Evolutionary conservation across 768 basidiomycete species (phyloP), one percentile per base, ranked within the genome.

Genomic region (Russula olivacea): DNA sequence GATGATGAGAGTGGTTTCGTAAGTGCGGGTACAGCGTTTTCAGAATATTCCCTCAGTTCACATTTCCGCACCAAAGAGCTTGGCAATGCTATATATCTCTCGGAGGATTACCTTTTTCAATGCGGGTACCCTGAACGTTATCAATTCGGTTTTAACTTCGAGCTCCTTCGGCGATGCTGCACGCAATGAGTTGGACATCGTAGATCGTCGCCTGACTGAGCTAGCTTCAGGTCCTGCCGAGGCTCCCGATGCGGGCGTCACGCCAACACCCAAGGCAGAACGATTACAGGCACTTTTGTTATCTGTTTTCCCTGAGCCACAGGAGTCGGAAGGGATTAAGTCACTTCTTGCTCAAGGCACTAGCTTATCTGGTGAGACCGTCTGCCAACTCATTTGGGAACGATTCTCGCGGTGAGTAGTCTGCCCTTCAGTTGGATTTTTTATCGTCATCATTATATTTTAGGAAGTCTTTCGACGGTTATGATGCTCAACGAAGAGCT

Each of bases 71-170:
- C 23, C n/a, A 15, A 63, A 74, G 73, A 66, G 53, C 14, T 59
- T 72, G 11, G 71, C 67, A 6, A 41, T 64, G 43, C 28, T 59
- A 21, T 80, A 77, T 66, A 68, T 81, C 40, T 69, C 66, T 40
- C 67, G 53, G 21, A 71, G 71, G 59, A 61, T 75, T n/a, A 66
- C 71, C 19, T 68, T 71, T 30, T 55, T 78, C 30, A 71, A 75
- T 57, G 52, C 55, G 19, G 65, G 68, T 25, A 61, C 60, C 1
- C 58, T 76, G 25, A 69, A 65, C 23, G 61, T 69, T 10, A 66
- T 71, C 55, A 70, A 63, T 40, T 65, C 12, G 3, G 49, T 51
- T 25, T 48, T 68, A 7, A 17, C 40, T 28, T 47, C 55, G 17
- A 51, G 47, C 30, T 40, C 34, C 6, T 48, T 53, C 40, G 32